Percentiles rank a stretch among this genome's conserved stretches.
These are phyloP conservation scores for Austroboletus niveus DNA, from an alignment of 1,284 basidiomycete genomes.

Conservation along the genomic window DNA sequence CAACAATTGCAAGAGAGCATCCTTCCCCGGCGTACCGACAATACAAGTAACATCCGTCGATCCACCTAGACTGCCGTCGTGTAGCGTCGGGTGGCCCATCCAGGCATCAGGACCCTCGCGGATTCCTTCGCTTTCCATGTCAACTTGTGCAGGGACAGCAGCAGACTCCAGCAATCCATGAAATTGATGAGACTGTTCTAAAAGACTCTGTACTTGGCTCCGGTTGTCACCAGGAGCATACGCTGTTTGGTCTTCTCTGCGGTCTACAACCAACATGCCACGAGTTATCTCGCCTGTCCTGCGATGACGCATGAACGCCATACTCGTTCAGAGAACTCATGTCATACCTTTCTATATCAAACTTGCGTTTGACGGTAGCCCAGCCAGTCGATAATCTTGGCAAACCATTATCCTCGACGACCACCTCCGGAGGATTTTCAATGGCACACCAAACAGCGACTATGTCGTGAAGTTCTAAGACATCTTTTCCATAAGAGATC, in stretches of 20 bases:
- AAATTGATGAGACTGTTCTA: constrained; percentile 38
- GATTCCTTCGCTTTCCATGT: constrained; percentile 39
- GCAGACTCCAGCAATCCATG: constrained; percentile 47
- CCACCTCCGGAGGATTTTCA: constrained; percentile 52
- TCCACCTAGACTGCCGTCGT: constrained; percentile 20
- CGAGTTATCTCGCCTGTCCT: constrained; percentile 58
- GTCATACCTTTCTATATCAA: constrained; percentile 66
- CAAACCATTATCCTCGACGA: constrained; percentile 21
- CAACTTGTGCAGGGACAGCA: constrained; percentile 52
- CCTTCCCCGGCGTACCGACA: constrained; percentile 55
- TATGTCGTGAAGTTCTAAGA: constrained; percentile 84
- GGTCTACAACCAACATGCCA: constrained; percentile 75
- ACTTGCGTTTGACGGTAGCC: constrained; percentile 49
- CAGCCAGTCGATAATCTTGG: constrained; percentile 47
- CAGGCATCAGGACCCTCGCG: constrained; percentile 22
- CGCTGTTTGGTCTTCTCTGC: constrained; percentile 56
- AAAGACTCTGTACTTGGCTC: constrained; percentile 54
- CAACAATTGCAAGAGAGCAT: constrained; percentile 46
- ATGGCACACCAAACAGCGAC: constrained; percentile 81
- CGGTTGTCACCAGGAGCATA: constrained; percentile 65
- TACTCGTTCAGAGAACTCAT: neutral
- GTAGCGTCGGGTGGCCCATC: constrained; percentile 14
- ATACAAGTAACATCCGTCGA: constrained; percentile 52
- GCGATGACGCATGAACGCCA: neutral
- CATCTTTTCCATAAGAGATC: constrained; percentile 74